Evolutionary conservation across 257 asterid genomes (phyloP).

Genomic region (Solanum infundibuliforme): DNA sequence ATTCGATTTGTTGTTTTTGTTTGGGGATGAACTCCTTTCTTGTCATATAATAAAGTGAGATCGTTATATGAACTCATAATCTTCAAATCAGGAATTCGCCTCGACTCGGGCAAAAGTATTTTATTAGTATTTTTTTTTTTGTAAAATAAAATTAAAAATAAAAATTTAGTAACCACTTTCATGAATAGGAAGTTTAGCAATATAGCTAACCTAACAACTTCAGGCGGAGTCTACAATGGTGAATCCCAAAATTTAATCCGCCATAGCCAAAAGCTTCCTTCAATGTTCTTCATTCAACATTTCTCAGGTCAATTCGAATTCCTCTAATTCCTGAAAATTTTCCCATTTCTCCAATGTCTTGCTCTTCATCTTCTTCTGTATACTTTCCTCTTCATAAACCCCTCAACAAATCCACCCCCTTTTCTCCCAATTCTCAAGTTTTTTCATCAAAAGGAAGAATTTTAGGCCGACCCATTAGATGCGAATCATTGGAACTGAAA

Average conservation of each 20-base stretch:
- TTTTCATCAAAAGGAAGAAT: neutral
- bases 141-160: neutral
- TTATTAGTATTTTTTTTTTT: too few relatives aligned
- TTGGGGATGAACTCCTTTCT: neutral
- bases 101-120: neutral
- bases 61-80: neutral
- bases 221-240: neutral
- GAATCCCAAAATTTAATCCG: neutral
- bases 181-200: neutral
- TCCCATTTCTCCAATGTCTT: neutral
- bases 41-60: neutral
- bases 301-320: neutral
- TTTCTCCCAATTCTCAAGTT: neutral
- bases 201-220: neutral
- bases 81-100: neutral
- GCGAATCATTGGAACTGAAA: slow-evolving; percentile 20
- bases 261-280: neutral
- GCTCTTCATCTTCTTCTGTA: neutral
- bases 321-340: neutral
- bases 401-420: neutral
- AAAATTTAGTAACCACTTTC: neutral
- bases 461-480: slow-evolving; percentile 4
- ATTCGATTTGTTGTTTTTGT: neutral
- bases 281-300: neutral
- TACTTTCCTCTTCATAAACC: neutral